Percentiles rank a stretch among this genome's conserved stretches.
Evolutionary conservation across 2,329 filamentous ascomycete species (phyloP).

Genomic region (Fusarium coffeatum): DNA sequence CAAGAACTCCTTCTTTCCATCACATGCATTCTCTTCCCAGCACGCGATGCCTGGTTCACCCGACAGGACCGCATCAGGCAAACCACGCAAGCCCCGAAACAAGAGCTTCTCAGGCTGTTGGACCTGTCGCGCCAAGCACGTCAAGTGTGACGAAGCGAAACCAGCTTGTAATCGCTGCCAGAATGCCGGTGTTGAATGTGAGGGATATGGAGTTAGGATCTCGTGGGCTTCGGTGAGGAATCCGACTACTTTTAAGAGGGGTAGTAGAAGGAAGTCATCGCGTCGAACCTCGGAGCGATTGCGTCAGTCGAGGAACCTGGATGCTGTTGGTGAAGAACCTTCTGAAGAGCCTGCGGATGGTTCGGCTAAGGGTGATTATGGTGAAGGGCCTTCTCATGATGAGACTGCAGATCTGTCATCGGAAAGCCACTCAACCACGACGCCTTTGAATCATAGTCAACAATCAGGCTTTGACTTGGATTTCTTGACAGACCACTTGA

Average conservation of each 20-base stretch:
- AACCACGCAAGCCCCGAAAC: constrained; percentile 40
- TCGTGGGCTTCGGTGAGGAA: constrained; percentile 44
- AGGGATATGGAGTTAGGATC: constrained; percentile 41
- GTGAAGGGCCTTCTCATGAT: not conserved
- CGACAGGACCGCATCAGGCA: constrained; percentile 15
- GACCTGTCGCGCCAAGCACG: constrained; percentile 44
- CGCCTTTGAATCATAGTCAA: not conserved
- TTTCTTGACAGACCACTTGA: constrained; percentile 15
- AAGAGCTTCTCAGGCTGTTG: constrained; percentile 46
- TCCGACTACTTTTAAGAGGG: constrained; percentile 33
- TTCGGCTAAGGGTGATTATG: not conserved
- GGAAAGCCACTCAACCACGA: not conserved
- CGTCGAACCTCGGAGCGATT: constrained; percentile 10
- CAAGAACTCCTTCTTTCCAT: not conserved
- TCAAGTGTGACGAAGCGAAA: constrained; percentile 42
- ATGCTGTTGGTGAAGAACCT: not conserved
- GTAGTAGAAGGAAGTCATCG: constrained; percentile 16
- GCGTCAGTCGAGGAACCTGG: constrained; percentile 1
- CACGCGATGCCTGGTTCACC: constrained; percentile 25
- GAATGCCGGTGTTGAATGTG: constrained; percentile 33
- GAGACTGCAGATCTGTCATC: not conserved
- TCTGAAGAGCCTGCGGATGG: not conserved
- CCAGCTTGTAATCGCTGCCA: constrained; percentile 40
- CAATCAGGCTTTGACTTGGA: constrained; percentile 1
- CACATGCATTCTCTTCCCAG: not conserved